Evolutionary conservation across 2,329 filamentous ascomycete genomes (phyloP), one percentile per base, ranked within the genome.

Genomic region (Chaetomium sp.): DNA sequence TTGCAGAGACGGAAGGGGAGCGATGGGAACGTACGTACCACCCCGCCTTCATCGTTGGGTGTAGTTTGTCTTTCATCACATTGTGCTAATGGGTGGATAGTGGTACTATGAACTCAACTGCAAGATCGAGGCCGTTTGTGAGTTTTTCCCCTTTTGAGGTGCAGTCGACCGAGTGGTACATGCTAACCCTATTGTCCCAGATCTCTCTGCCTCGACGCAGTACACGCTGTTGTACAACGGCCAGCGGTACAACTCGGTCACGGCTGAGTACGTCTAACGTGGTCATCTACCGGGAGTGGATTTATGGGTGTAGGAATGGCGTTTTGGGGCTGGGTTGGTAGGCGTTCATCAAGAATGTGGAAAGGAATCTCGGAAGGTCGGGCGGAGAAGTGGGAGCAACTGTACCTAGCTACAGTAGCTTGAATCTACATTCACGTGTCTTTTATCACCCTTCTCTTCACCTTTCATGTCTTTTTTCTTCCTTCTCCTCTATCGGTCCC

Each of bases 171-270:
- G n/a, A 23, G 45, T 47, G 45, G 19, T 12, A 5, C 45, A 23
- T 10, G 19, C 45, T 47, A 23, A 47, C 8, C 3, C 4, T 10
- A 3, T 9, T n/a, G n/a, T 47, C 19, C 10, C 42, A 75, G 72
- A 79, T 66, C 73, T 76, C 7, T 80, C 78, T 1, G 78, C 77
- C 0, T 78, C 75, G 4, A 80, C 78, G 0, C 73, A 75, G 29
- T 82, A 81, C 67, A 80, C 79, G 4, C 71, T 82, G 35, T 71
- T 81, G 8, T 77, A 79, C 64, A 77, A 80, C 58, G 74, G 74
- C 59, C 73, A 76, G 60, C 72, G 78, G 63, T 80, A 80, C 66
- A 74, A 77, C 57, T 77, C 78, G 0, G 77, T 81, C 29, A 78
- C 75, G 23, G 77, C 78, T 35, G 79, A 81, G 63, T 81, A 80